phyloP scores from a whole-genome alignment of 1,284 basidiomycete species.

The Ustilago nuda region DNA sequence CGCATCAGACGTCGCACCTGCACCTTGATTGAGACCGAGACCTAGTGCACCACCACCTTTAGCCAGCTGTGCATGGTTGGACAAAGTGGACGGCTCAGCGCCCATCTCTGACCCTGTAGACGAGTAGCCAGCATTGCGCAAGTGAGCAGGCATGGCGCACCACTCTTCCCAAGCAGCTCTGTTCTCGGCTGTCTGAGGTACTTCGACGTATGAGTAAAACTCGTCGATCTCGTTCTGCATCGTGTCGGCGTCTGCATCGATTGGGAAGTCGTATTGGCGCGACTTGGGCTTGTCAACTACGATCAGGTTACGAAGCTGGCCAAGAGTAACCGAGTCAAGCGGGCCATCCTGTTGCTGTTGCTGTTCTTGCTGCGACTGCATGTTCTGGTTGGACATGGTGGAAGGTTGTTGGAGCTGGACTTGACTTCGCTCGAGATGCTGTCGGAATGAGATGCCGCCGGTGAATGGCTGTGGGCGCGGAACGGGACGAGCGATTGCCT shows the following conservation, averaged over 20 bases:
- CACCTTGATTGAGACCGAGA: constrained; percentile 40
- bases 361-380: constrained; percentile 20
- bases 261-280: constrained; percentile 57
- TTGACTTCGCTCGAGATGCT: constrained; percentile 40
- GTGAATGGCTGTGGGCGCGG: constrained; percentile 18
- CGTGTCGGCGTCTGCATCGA: constrained; percentile 82
- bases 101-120: constrained; percentile 20
- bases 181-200: constrained; percentile 88
- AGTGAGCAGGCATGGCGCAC: constrained; percentile 45
- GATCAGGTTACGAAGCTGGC: constrained; percentile 56
- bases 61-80: constrained; percentile 6
- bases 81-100: constrained; percentile 18
- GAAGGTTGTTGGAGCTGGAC: constrained; percentile 21
- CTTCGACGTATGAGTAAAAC: constrained; percentile 98
- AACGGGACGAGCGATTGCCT: background rate
- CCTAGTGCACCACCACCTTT: constrained; percentile 43
- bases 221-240: constrained; percentile 96
- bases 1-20: background rate
- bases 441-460: constrained; percentile 31
- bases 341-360: constrained; percentile 40
- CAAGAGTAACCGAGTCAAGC: constrained; percentile 56
- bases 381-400: constrained; percentile 21
- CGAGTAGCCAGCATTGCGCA: constrained; percentile 33
- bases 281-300: constrained; percentile 50
- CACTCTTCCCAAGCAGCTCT: constrained; percentile 83